These are phyloP conservation scores for Lepidium africanum DNA, from an alignment of 345 rosid species.

Conservation along the genomic window DNA sequence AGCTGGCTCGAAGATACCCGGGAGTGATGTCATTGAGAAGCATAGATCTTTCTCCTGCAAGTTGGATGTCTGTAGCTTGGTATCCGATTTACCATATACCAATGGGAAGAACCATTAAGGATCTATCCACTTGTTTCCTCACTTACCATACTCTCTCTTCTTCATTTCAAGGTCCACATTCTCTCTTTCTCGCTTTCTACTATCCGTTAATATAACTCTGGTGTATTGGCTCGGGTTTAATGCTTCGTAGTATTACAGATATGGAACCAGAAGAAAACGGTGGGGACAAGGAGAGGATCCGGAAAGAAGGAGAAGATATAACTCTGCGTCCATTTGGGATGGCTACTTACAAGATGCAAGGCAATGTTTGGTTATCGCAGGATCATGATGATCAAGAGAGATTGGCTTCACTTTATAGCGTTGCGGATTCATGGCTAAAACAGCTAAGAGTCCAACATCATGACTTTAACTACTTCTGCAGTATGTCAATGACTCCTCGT, in stretches of 20 bases:
- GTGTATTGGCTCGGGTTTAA: background rate
- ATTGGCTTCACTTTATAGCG: conserved; percentile 67
- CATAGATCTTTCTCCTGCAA: conserved; percentile 97
- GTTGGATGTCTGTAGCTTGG: conserved; percentile 99
- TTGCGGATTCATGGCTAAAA: conserved; percentile 98
- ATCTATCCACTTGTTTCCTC: conserved; percentile 89
- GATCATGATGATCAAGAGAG: conserved; percentile 73
- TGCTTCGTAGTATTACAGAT: background rate
- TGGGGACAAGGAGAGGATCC: conserved; percentile 34
- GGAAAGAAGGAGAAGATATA: conserved; percentile 58
- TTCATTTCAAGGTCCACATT: conserved; percentile 70
- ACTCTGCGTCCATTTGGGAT: conserved; percentile 68
- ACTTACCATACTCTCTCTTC: conserved; percentile 96
- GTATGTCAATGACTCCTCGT: conserved; percentile 36
- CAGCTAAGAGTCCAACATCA: conserved; percentile 93
- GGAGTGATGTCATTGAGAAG: conserved; percentile 86
- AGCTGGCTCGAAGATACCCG: conserved; percentile 53
- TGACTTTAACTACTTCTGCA: conserved; percentile 84
- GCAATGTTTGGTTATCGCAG: conserved; percentile 74
- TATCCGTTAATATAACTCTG: no score
- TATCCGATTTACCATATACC: conserved; percentile 98
- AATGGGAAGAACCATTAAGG: conserved; percentile 95
- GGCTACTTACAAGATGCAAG: conserved; percentile 98
- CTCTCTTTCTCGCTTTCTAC: background rate
- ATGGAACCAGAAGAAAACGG: conserved; percentile 56